These are phyloP conservation scores for Fraxinus cuspidata DNA, from an alignment of 257 asterid genomes.

Conservation along the genomic window DNA sequence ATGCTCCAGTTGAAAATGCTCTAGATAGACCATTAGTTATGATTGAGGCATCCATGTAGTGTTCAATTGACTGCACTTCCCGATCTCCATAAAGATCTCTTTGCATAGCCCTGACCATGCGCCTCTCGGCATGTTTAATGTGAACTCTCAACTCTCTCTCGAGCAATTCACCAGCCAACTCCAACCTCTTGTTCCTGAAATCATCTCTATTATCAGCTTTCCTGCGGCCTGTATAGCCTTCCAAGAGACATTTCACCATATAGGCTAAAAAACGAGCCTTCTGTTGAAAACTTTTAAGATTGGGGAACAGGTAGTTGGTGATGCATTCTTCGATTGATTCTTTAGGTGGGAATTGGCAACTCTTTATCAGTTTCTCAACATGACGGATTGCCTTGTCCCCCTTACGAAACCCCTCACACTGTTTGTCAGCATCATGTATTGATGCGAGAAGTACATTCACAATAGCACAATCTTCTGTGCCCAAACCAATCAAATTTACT, in stretches of 20 bases:
- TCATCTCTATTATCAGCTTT: slow-evolving; percentile 86
- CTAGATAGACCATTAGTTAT: slow-evolving; percentile 90
- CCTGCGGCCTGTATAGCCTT: slow-evolving; percentile 68
- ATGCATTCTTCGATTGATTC: slow-evolving; percentile 78
- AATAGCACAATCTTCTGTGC: slow-evolving; percentile 44
- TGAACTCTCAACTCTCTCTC: slow-evolving; percentile 81
- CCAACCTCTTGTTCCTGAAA: slow-evolving; percentile 87
- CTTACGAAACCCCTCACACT: slow-evolving; percentile 60
- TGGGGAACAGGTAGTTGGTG: slow-evolving; percentile 59
- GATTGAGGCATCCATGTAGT: slow-evolving; percentile 78
- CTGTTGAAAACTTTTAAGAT: slow-evolving; percentile 52
- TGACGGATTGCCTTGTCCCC: slow-evolving; percentile 43
- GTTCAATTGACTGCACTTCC: slow-evolving; percentile 54
- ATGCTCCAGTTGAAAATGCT: slow-evolving; percentile 94
- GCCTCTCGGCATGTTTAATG: slow-evolving; percentile 80
- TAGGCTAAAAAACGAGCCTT: slow-evolving; percentile 84
- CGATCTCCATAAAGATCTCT: slow-evolving; percentile 74
- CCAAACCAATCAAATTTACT: slow-evolving; percentile 61
- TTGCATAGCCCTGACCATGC: slow-evolving; percentile 73
- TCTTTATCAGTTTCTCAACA: slow-evolving; percentile 48
- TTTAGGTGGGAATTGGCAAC: slow-evolving; percentile 63
- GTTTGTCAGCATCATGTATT: slow-evolving; percentile 69
- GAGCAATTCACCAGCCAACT: slow-evolving; percentile 83
- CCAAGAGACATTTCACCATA: slow-evolving; percentile 85
- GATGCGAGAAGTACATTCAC: slow-evolving; percentile 66